phyloP scores from a whole-genome alignment of 768 basidiomycete genomes.

The Psilocybe sp. region DNA sequence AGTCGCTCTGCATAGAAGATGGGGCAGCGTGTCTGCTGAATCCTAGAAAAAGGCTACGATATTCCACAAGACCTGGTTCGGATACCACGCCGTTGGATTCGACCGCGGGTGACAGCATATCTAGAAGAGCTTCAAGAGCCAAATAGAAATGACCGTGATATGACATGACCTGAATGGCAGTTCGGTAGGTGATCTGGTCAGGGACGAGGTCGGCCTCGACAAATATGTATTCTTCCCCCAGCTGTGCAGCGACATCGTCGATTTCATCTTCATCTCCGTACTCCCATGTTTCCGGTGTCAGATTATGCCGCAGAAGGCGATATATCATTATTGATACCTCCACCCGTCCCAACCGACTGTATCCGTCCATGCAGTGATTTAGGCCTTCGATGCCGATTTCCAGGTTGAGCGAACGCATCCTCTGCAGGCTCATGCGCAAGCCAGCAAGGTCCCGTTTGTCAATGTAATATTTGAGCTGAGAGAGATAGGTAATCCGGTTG shows the following conservation, averaged over 20 bases:
- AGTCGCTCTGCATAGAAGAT: conserved; percentile 9
- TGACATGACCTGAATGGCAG: conserved; percentile 66
- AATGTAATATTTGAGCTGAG: conserved; percentile 56
- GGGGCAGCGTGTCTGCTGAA: conserved; percentile 59
- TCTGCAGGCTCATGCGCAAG: conserved; percentile 52
- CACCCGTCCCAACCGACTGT: conserved; percentile 46
- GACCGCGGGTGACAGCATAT: conserved; percentile 51
- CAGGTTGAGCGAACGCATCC: conserved; percentile 48
- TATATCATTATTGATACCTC: conserved; percentile 65
- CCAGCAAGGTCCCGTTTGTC: conserved; percentile 43
- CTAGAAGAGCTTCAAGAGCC: conserved; percentile 57
- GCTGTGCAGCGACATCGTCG: conserved; percentile 28
- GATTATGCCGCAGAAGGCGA: conserved; percentile 55
- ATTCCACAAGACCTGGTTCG: conserved; percentile 48
- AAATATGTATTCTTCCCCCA: conserved; percentile 46
- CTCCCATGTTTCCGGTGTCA: conserved; percentile 28
- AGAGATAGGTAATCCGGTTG: conserved; percentile 60
- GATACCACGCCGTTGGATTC: not conserved
- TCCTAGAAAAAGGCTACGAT: conserved; percentile 73
- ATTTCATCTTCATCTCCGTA: conserved; percentile 32
- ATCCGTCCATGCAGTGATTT: conserved; percentile 74
- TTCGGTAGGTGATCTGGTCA: conserved; percentile 64
- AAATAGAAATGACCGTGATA: conserved; percentile 65
- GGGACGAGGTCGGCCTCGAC: conserved; percentile 45
- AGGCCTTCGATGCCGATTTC: conserved; percentile 62